These are phyloP conservation scores for Botrytis deweyae DNA, from an alignment of 2,329 filamentous ascomycete genomes.

Conservation along the genomic window DNA sequence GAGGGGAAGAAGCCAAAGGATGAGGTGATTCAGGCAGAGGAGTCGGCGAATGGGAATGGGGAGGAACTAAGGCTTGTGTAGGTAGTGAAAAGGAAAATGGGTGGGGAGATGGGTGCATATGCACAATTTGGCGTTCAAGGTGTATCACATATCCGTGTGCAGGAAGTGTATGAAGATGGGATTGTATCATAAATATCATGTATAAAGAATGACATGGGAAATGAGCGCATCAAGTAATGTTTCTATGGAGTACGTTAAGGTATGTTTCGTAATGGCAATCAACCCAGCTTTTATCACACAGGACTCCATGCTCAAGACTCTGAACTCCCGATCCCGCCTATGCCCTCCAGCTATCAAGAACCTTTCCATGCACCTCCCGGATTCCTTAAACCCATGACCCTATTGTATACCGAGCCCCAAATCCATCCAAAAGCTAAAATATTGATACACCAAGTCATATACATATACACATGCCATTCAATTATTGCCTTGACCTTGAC, in stretches of 20 bases:
- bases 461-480: neutral
- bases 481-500: slow-evolving; percentile 45
- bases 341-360: neutral
- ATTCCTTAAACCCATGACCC: slow-evolving; percentile 1
- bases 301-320: neutral
- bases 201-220: neutral
- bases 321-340: neutral
- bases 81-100: neutral
- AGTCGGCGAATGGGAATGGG: neutral
- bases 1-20: slow-evolving; percentile 19
- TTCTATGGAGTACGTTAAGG: slow-evolving; percentile 1
- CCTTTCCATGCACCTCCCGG: neutral
- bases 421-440: slow-evolving; percentile 6
- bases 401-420: neutral
- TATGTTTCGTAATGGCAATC: neutral
- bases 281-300: neutral
- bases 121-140: slow-evolving; percentile 16
- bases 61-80: slow-evolving; percentile 11
- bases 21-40: neutral
- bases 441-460: slow-evolving; percentile 13
- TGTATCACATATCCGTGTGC: neutral
- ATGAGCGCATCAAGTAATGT: slow-evolving; percentile 1
- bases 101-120: slow-evolving; percentile 3
- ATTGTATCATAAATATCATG: slow-evolving; percentile 17
- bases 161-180: slow-evolving; percentile 14